phyloP scores from a whole-genome alignment of 257 asterid genomes.

The Ballota nigra region DNA sequence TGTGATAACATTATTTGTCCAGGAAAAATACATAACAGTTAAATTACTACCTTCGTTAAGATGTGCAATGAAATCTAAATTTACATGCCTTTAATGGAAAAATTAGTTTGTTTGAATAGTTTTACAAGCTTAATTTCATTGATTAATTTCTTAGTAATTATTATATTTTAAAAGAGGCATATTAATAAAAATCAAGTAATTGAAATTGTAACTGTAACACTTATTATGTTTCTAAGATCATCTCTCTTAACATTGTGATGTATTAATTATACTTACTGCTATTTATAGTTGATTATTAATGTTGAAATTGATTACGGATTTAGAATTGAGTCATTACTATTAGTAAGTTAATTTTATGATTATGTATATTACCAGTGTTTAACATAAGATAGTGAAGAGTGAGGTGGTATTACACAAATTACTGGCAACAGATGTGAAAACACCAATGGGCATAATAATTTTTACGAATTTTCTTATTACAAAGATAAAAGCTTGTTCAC shows the following conservation, averaged over 20 bases:
- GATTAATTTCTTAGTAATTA: neutral
- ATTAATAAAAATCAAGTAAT: conserved; percentile 6
- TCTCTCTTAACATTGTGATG: conserved; percentile 18
- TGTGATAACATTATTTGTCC: neutral
- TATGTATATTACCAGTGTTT: conserved; percentile 4
- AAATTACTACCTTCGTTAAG: neutral
- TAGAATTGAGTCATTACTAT: conserved; percentile 6
- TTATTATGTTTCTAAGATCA: conserved; percentile 15
- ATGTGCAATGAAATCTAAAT: neutral
- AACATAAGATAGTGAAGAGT: neutral
- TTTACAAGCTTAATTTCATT: neutral
- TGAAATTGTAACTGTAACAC: conserved; percentile 23
- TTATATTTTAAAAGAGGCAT: conserved; percentile 7
- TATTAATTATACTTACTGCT: conserved; percentile 23
- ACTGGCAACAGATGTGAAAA: neutral
- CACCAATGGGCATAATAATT: neutral
- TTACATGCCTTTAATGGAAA: neutral
- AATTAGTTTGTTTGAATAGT: neutral
- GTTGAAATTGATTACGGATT: conserved; percentile 18
- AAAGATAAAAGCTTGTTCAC: neutral
- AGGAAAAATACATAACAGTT: conserved; percentile 3
- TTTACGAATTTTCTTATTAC: neutral
- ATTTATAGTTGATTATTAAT: conserved; percentile 23
- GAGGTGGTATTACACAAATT: neutral
- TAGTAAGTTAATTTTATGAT: conserved; percentile 2